Base-by-base conservation (phyloP, 805 yeast species). In the Candida xyloterini region DNA sequence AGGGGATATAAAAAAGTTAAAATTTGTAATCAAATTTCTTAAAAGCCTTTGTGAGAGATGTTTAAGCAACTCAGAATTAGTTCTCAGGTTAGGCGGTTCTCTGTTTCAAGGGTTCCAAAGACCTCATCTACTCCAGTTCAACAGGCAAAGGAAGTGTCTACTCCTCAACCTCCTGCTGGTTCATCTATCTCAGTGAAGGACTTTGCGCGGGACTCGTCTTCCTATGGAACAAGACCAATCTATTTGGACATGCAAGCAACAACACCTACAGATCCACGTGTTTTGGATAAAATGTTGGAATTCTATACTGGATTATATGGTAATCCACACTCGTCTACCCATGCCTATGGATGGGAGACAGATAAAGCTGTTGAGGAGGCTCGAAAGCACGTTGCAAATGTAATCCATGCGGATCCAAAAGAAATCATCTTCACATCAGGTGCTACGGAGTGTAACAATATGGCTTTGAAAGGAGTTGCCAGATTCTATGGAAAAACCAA, bases 321-420 rank as follows among this genome's bases (percentile, higher is more conserved):
- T 47, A 93, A 93, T 62, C 99, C 99, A 15, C 99, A 93, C 66
- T 88, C 96, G 5, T 80, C 93, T 43, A 93, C 99, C 2, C 99
- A 93, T 60, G 77, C 95, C 5, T 93, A 91, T 61, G 99, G 99
- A 25, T 93, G 99, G 99, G 99, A 93, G 67, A 86, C 99, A 3
- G 96, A 91, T 43, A 77, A 76, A 48, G 96, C 83, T 43, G 93
- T 93, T 13, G 99, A 93, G 59, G 67, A 68, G 35, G 96, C 99
- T 5, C 77, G 99, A 55, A 72, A 68, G 38, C 74, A 91, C 54
- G 71, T 93, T 38, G 98, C 99, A 2, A 71, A 72, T 22, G 76
- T 93, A 38, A 88, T 93, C 53, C 78, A 79, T 22, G 99, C 99
- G 24, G 96, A 93, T 60, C 86, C 98, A 40, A 91, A 91, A 68